Conservation (phyloP, 1,284 basidiomycete genomes). For the Trichosporon sp. region DNA sequence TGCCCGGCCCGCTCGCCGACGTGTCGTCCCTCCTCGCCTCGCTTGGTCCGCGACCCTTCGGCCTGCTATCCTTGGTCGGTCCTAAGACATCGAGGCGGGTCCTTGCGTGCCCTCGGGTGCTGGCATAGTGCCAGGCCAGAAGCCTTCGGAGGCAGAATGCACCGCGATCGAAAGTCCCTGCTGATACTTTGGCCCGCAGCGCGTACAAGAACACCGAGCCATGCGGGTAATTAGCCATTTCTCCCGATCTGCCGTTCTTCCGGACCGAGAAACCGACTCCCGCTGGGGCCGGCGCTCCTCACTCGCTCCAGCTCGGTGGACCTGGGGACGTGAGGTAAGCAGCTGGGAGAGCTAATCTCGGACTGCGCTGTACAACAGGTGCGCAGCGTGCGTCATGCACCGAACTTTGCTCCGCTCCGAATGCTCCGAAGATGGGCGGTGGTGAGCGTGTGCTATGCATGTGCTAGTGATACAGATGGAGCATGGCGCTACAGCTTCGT, state of each 20-base stretch:
- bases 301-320: neutral
- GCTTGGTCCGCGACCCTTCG: no score
- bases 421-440: no score
- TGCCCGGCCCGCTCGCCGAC: neutral
- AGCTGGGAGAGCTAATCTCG: neutral
- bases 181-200: neutral
- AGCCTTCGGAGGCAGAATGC: neutral
- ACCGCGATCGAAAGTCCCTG: neutral
- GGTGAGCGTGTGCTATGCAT: neutral
- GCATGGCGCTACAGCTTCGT: neutral
- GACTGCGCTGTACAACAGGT: neutral
- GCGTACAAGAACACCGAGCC: no score
- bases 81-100: neutral
- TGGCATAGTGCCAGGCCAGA: no score
- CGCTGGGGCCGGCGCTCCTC: no score
- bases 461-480: neutral
- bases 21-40: neutral
- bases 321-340: neutral
- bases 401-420: neutral
- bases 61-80: neutral
- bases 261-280: neutral
- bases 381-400: neutral
- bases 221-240: neutral
- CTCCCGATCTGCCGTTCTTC: neutral
- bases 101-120: neutral